phyloP scores from a whole-genome alignment of 139 green algal species.

The Chlamydomonas incerta region DNA sequence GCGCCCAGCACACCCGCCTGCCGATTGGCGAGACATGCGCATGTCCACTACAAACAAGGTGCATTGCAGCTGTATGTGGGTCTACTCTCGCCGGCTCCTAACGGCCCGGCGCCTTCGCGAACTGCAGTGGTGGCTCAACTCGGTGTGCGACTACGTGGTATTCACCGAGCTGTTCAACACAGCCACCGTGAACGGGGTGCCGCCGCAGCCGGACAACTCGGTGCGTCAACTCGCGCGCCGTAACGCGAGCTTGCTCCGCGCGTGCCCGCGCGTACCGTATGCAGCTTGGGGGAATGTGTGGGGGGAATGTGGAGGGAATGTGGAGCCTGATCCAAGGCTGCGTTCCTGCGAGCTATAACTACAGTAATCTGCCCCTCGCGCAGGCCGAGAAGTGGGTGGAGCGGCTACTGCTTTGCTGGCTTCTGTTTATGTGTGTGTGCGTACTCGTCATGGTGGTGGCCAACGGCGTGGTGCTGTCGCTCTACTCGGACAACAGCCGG shows the following conservation, averaged over 20 bases:
- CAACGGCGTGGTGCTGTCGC: not conserved
- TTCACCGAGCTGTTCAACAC: not conserved
- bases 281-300: too few relatives aligned
- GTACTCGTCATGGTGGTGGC: not conserved
- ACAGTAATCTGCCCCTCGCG: too few relatives aligned
- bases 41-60: not conserved
- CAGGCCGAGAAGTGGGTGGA: not conserved
- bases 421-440: constrained; percentile 17
- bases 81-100: too few relatives aligned
- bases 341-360: too few relatives aligned
- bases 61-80: too few relatives aligned
- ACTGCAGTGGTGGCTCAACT: not conserved
- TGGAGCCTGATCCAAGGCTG: too few relatives aligned
- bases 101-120: not conserved
- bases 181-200: not conserved
- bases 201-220: not conserved
- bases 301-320: too few relatives aligned
- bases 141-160: not conserved
- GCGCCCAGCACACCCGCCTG: too few relatives aligned
- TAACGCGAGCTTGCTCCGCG: too few relatives aligned
- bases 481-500: constrained; percentile 18
- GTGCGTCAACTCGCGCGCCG: not conserved
- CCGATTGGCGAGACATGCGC: not conserved
- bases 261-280: too few relatives aligned
- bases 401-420: constrained; percentile 28